Percentiles rank a stretch among this genome's conserved stretches.
Conservation (phyloP, 2,329 filamentous ascomycete genomes). For the Mollisiaceae sp. region DNA sequence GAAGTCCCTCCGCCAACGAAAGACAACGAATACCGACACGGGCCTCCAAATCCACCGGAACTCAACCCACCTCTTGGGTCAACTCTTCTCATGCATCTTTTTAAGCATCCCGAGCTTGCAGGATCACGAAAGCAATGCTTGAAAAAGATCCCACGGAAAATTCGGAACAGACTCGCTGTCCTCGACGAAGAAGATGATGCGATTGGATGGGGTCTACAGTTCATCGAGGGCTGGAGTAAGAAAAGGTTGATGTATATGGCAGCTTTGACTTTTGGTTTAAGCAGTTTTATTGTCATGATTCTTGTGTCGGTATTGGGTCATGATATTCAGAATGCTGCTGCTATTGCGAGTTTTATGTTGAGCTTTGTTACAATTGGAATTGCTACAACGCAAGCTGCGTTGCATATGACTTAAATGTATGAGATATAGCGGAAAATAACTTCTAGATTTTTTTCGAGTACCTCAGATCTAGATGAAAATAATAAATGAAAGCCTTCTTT, state of each 20-base stretch:
- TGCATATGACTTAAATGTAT: too few relatives aligned
- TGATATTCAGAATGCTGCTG: constrained; percentile 16
- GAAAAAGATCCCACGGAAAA: constrained; percentile 14
- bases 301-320: constrained; percentile 1
- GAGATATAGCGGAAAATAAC: too few relatives aligned
- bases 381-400: constrained; percentile 32
- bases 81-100: constrained; percentile 15
- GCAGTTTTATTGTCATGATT: constrained; percentile 15
- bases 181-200: background rate
- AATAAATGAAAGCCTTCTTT: too few relatives aligned
- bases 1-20: constrained; percentile 19
- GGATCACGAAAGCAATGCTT: constrained; percentile 5
- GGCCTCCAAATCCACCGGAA: constrained; percentile 18
- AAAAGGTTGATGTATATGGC: constrained; percentile 13
- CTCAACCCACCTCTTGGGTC: constrained; percentile 18
- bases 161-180: constrained; percentile 4
- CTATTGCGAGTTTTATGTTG: constrained; percentile 20
- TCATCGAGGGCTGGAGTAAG: constrained; percentile 14
- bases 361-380: constrained; percentile 12
- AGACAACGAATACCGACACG: constrained; percentile 20
- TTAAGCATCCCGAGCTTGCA: constrained; percentile 15
- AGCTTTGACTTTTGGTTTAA: constrained; percentile 10
- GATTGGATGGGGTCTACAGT: constrained; percentile 22
- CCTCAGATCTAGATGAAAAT: too few relatives aligned
- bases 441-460: too few relatives aligned